Percentiles rank a stretch among this genome's conserved stretches.
These are phyloP conservation scores for Miscanthus lutarioriparius DNA, from an alignment of 176 grass and related monocot genomes.

Conservation along the genomic window DNA sequence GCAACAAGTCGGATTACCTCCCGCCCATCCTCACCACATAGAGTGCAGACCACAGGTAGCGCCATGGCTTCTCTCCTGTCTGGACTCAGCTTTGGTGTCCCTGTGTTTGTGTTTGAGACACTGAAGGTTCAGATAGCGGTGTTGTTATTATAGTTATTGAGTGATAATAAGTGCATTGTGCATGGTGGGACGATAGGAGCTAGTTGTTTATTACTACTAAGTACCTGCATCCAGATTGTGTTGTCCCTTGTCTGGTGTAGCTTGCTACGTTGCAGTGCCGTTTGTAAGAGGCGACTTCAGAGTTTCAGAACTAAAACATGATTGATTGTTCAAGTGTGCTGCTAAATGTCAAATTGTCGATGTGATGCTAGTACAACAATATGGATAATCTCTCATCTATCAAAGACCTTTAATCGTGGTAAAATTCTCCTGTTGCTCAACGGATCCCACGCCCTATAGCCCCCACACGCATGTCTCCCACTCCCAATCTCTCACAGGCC, in stretches of 20 bases:
- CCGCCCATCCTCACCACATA: conserved; percentile 80
- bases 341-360: background rate
- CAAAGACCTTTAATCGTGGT: background rate
- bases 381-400: background rate
- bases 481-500: too few species aligned
- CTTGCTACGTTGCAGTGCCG: conserved; percentile 4
- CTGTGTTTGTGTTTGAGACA: background rate
- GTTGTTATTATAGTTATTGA: conserved; percentile 7
- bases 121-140: conserved; percentile 8
- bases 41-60: background rate
- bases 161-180: conserved; percentile 40
- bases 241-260: background rate
- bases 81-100: conserved; percentile 6
- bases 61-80: background rate
- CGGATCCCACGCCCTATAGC: background rate
- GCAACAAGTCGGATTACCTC: conserved; percentile 66
- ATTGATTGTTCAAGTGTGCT: conserved; percentile 16
- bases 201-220: conserved; percentile 6
- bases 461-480: too few species aligned
- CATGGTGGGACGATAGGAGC: conserved; percentile 10
- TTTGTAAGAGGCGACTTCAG: conserved; percentile 22
- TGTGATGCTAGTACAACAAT: background rate
- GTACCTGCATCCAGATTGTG: conserved; percentile 10
- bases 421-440: background rate
- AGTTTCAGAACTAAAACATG: background rate